phyloP scores from a whole-genome alignment of 2,329 filamentous ascomycete species.

The Aspergillus sp. region DNA sequence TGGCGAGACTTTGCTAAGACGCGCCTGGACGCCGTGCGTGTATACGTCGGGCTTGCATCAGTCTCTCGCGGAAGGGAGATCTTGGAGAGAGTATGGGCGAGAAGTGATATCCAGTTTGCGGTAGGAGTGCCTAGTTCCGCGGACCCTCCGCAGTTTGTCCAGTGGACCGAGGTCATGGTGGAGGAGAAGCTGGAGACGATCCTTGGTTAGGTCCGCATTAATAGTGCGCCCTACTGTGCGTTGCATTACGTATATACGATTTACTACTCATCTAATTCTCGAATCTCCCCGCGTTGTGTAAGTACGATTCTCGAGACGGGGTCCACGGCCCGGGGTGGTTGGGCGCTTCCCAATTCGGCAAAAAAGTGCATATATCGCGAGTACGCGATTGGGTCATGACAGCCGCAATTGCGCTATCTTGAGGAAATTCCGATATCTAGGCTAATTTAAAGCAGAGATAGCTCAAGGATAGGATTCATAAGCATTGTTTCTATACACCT shows the following conservation, averaged over 20 bases:
- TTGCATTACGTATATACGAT: too few relatives aligned
- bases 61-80: constrained; percentile 5
- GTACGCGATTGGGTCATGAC: neutral
- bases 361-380: neutral
- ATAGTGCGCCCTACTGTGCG: too few relatives aligned
- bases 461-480: too few relatives aligned
- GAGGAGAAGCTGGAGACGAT: neutral
- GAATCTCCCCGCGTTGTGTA: too few relatives aligned
- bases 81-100: constrained; percentile 8
- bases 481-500: neutral
- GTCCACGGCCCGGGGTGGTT: too few relatives aligned
- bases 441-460: too few relatives aligned
- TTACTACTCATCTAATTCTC: too few relatives aligned
- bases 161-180: neutral
- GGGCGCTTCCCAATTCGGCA: neutral
- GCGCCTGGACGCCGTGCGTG: neutral
- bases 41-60: neutral
- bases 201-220: neutral
- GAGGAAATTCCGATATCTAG: too few relatives aligned
- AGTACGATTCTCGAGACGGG: too few relatives aligned
- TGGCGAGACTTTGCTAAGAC: neutral
- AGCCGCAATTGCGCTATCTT: too few relatives aligned
- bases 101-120: neutral
- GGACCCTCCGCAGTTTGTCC: neutral
- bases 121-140: neutral